A percentile compares a stretch with the other conserved stretches of the same genome.
These are phyloP conservation scores for Stagonosporopsis vannaccii DNA, from an alignment of 2,329 filamentous ascomycete species.

Conservation along the genomic window DNA sequence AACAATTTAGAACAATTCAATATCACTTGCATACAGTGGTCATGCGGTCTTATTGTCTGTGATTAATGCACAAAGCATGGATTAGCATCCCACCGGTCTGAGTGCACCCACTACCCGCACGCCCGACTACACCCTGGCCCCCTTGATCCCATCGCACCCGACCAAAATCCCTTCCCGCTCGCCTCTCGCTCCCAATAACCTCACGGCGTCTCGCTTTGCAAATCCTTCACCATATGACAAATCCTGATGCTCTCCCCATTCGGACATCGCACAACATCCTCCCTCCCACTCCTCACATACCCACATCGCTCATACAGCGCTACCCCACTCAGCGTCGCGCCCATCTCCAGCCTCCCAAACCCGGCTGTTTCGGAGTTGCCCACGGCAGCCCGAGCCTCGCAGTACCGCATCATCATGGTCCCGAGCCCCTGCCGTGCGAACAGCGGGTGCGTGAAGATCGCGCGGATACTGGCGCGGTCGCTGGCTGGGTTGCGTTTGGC, in stretches of 20 bases:
- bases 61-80: neutral
- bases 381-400: constrained; percentile 37
- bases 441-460: constrained; percentile 46
- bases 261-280: constrained; percentile 42
- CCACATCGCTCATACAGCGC: constrained; percentile 46
- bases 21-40: neutral
- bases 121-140: neutral
- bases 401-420: constrained; percentile 50
- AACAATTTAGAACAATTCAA: neutral
- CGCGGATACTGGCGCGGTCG: constrained; percentile 45
- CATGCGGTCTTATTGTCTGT: neutral
- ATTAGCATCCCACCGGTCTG: neutral
- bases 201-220: constrained; percentile 9
- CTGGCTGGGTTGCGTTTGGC: constrained; percentile 36
- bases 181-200: neutral
- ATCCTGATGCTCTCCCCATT: constrained; percentile 44
- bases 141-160: neutral
- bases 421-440: constrained; percentile 42
- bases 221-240: constrained; percentile 46
- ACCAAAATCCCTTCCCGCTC: neutral
- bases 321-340: constrained; percentile 45
- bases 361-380: constrained; percentile 25
- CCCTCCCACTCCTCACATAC: constrained; percentile 44
- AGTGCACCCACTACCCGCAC: neutral
- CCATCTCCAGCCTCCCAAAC: constrained; percentile 45